A percentile compares a stretch with the other conserved stretches of the same genome.
These are phyloP conservation scores for Saccharomycopsis babjevae DNA, from an alignment of 805 yeast species.

Conservation along the genomic window DNA sequence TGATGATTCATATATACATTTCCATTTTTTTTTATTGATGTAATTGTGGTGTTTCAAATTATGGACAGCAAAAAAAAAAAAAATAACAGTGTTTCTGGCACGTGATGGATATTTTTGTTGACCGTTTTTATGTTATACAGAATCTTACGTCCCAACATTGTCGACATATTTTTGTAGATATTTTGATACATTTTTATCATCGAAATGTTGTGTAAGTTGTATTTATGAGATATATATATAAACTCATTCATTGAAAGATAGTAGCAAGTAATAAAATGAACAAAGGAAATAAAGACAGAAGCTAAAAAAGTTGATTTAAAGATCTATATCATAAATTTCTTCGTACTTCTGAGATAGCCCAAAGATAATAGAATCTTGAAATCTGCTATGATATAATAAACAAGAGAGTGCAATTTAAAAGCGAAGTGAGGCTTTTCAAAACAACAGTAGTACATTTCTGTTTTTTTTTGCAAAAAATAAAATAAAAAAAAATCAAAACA, in stretches of 20 bases:
- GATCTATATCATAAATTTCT: not conserved
- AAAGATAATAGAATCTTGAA: not conserved
- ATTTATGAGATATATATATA: not conserved
- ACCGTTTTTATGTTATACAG: too few species aligned
- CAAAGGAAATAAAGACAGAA: not conserved
- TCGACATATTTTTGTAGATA: too few species aligned
- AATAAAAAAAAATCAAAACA: not conserved
- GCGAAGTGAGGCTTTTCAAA: too few species aligned
- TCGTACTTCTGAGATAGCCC: not conserved
- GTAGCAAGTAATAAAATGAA: not conserved
- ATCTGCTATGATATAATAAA: slow-evolving; percentile 1
- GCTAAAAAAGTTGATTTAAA: not conserved
- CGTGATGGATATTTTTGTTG: not conserved
- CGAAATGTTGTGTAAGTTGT: not conserved
- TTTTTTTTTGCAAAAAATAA: not conserved
- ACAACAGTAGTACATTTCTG: not conserved
- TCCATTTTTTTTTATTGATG: not conserved
- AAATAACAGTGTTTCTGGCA: not conserved
- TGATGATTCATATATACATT: not conserved
- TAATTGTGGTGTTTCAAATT: not conserved
- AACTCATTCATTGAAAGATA: not conserved
- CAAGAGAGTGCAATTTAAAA: not conserved
- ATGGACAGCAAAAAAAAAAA: slow-evolving; percentile 1
- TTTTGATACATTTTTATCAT: too few species aligned
- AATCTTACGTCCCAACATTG: too few species aligned